phyloP scores from a whole-genome alignment of 1,284 basidiomycete genomes.

The Pulchroboletus neoregius region DNA sequence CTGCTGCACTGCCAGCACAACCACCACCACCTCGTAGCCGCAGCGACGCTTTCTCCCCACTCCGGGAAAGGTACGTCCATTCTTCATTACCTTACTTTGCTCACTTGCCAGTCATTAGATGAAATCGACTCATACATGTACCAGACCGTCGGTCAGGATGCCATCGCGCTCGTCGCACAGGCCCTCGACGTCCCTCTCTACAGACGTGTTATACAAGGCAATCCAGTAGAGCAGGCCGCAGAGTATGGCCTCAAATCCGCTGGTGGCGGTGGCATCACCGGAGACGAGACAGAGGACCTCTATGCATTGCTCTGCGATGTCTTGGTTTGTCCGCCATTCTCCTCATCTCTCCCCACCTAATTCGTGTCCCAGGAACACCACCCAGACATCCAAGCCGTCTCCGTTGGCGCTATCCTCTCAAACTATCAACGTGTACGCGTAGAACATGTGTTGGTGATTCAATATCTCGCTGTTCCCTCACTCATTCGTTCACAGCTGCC shows the following conservation, averaged over 20 bases:
- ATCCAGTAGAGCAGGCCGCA: conserved; percentile 74
- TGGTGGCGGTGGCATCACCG: conserved; percentile 50
- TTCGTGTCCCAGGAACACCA: conserved; percentile 53
- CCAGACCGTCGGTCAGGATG: conserved; percentile 96
- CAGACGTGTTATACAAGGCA: conserved; percentile 76
- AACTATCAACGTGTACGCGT: conserved; percentile 97
- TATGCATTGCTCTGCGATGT: conserved; percentile 74
- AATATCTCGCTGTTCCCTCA: neutral
- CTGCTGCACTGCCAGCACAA: conserved; percentile 85
- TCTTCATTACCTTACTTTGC: conserved; percentile 11
- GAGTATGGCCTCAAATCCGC: conserved; percentile 77
- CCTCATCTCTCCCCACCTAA: conserved; percentile 3
- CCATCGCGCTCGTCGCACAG: conserved; percentile 81
- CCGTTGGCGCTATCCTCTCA: conserved; percentile 95
- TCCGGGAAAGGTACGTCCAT: conserved; percentile 70
- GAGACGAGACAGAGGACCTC: conserved; percentile 97
- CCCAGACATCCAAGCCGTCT: conserved; percentile 84
- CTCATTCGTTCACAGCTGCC: conserved; percentile 52
- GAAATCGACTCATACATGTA: conserved; percentile 99
- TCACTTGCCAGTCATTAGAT: conserved; percentile 52
- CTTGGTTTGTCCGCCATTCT: conserved; percentile 52
- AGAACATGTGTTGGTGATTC: conserved; percentile 81
- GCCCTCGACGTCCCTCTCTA: conserved; percentile 88
- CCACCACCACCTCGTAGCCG: conserved; percentile 85
- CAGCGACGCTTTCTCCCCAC: conserved; percentile 85